Evolutionary conservation across 148 eudicot species (phyloP), one percentile per base, ranked within the genome.

Genomic region (Arctostaphylos glauca): DNA sequence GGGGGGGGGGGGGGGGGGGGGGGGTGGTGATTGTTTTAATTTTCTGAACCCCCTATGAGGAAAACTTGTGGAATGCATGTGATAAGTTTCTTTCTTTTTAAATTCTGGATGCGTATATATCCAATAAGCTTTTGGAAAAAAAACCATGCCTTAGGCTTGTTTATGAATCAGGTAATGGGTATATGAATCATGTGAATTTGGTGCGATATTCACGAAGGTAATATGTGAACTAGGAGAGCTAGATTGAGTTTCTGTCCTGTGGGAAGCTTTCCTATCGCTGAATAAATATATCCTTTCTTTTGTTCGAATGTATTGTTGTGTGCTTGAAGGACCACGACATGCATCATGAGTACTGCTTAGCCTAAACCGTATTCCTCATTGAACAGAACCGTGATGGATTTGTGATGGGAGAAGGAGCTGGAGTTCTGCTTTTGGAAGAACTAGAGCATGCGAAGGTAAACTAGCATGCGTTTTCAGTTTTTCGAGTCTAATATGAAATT

Each of bases 391-490:
- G 98, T 78, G 98, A 96, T 89, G 98, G 99, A 74, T 96, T 96
- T 90, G 99, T 96, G 14, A 93, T 96, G 98, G 98, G 99, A 87
- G 99, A 96, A 89, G 99, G 99, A 71, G 92, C 99, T 84, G 99
- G 99, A 70, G 99, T 93, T 82, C 82, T 96, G 87, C 94, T 96
- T 72, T 76, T 96, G 81, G 99, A 96, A 90, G 99, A 96, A 87
- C 84, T 96, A 82, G 99, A 94, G 68, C 98, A 96, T 89, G 99
- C 98, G 49, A 88, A 89, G 98, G 98, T 94, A 88, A 74, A 18
- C 19, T 77, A 31, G 41, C 44, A 52, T 72, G 25, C 38, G 38
- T 31, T 31, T 31, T 31, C 38, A 31, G 0, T 31, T 31, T 31
- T 31, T 31, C 38, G 38, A 54, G 19, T 75, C n/a, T 48, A 4